Evolutionary conservation across 2,329 filamentous ascomycete genomes (phyloP).

Genomic region (Escovopsis sp.): DNA sequence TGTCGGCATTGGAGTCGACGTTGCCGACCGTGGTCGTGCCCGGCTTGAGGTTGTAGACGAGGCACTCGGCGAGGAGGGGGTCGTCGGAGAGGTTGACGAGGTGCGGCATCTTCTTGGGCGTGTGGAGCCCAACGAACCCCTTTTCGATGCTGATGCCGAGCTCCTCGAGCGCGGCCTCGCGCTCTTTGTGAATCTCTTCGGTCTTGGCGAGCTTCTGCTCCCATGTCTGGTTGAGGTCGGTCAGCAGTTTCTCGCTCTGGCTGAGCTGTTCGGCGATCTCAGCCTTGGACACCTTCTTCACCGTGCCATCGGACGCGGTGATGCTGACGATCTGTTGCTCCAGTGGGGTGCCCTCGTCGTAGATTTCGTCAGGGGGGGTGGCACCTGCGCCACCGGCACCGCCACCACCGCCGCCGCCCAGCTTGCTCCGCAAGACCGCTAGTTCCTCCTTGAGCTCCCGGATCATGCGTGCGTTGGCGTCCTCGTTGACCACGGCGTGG

Average conservation of each 20-base stretch:
- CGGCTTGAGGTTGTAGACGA: constrained; percentile 96
- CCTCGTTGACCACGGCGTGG: constrained; percentile 96
- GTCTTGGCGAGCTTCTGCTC: constrained; percentile 92
- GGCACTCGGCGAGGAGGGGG: constrained; percentile 81
- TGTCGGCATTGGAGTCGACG: constrained; percentile 62
- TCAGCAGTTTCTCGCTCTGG: constrained; percentile 91
- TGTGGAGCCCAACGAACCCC: constrained; percentile 86
- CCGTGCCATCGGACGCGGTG: constrained; percentile 63
- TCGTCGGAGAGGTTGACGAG: constrained; percentile 94
- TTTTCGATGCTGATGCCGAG: constrained; percentile 98
- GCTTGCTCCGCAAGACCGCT: constrained; percentile 69
- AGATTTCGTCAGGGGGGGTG: constrained; percentile 59
- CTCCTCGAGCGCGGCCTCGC: constrained; percentile 87
- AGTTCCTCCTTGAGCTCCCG: constrained; percentile 93
- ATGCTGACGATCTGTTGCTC: constrained; percentile 97
- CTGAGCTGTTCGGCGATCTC: constrained; percentile 94
- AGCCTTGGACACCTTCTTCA: constrained; percentile 95
- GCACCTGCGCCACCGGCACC: constrained; percentile 33
- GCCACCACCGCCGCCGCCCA: constrained; percentile 44
- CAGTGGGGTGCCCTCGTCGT: constrained; percentile 78
- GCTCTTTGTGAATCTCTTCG: constrained; percentile 93
- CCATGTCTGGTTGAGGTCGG: constrained; percentile 96
- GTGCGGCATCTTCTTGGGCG: constrained; percentile 98
- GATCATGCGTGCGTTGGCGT: constrained; percentile 98
- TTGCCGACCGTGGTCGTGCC: constrained; percentile 90